Base-by-base conservation (phyloP, 108 stramenopile species). In the Cylindrotheca fusiformis region DNA sequence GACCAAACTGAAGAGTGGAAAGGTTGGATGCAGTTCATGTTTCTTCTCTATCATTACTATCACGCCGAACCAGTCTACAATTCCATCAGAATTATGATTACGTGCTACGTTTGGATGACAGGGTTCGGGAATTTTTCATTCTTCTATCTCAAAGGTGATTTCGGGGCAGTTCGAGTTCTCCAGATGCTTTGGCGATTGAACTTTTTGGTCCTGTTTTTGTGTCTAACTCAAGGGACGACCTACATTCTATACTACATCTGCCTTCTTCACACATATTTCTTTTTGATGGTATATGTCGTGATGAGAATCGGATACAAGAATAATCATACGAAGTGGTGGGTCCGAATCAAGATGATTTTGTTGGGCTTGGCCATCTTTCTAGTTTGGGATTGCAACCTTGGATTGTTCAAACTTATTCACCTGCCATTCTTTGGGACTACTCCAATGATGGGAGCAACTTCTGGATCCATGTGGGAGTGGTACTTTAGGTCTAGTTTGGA, bases 1-100 rank as follows among this genome's bases (percentile, higher is more conserved):
- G 83, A 97, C 67, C 98, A 99, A 71, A 99, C 98, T 0, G 96
- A 98, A 63, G 98, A 99, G 69, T 99, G 98, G 98, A 99, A 99
- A 63, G 93, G 88, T 41, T 93, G 91, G 91, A 99, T 99, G 98
- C 97, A 98, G 79, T 95, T 94, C 66, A 93, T 96, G 68, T 98
- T 99, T 68, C 70, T 99, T 33, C 77, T 98, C 12, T 99, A 97
- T 79, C 96, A 99, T 59, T 99, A 99, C 79, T 96, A 94, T 75
- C 85, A 93, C 55, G 97, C 96, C 1, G 91, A 77, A 64, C 92
- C 97, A 66, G 84, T 97, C 21, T 97, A 98, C 87, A 99, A 98
- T 63, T 50, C 84, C 14, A 90, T 98, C 67, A 95, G 98, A 31
- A 86, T 98, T 65, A 89, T 98, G 90, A 98, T 97, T 52, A 97